Conservation (phyloP, 148 eudicot genomes). For the Chenopodium berlandieri region DNA sequence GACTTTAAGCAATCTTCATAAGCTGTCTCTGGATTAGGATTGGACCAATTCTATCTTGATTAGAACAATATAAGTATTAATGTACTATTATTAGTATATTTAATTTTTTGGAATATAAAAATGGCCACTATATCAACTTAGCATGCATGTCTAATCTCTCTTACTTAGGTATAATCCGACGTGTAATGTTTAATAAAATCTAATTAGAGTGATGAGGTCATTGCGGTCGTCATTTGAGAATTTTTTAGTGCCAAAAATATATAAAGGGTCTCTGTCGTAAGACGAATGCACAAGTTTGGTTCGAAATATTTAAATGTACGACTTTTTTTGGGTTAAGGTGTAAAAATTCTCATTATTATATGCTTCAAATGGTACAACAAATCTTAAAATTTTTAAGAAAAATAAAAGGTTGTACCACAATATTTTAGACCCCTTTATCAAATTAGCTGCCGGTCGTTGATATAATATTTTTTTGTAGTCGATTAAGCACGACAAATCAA, state of each 20-base stretch:
- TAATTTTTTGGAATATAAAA: not conserved
- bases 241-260: constrained; percentile 7
- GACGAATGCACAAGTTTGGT: constrained; percentile 20
- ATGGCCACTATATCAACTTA: constrained; percentile 11
- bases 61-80: not conserved
- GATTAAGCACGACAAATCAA: not conserved
- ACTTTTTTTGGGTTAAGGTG: constrained; percentile 9
- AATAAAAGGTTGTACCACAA: not conserved
- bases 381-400: not conserved
- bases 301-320: constrained; percentile 19
- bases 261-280: constrained; percentile 2
- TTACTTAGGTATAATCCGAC: constrained; percentile 24
- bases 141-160: constrained; percentile 22
- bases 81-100: constrained; percentile 15
- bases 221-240: constrained; percentile 26
- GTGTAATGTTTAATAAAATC: constrained; percentile 7
- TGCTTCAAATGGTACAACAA: not conserved
- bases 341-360: not conserved
- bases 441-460: not conserved
- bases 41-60: constrained; percentile 20
- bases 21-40: constrained; percentile 31
- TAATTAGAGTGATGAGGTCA: constrained; percentile 26
- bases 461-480: not conserved
- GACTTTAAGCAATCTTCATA: constrained; percentile 26
- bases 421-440: not conserved